Evolutionary conservation across 768 basidiomycete species (phyloP).

Genomic region (Termitomyces sp.): DNA sequence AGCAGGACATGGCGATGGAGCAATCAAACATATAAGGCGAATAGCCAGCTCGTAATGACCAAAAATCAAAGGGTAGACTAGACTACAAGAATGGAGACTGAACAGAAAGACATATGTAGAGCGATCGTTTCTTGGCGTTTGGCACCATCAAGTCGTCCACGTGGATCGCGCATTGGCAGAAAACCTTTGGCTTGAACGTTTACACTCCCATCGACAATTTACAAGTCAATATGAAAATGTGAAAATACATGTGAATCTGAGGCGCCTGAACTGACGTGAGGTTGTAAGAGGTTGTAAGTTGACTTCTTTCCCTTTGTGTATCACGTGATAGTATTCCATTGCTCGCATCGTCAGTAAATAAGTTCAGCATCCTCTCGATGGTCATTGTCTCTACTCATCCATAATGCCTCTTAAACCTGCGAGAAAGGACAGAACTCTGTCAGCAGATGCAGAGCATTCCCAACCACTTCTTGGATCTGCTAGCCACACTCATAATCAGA

Average conservation of each 20-base stretch:
- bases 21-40: not conserved
- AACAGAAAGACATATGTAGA: not conserved
- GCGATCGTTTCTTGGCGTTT: not conserved
- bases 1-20: conserved; percentile 6
- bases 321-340: not conserved
- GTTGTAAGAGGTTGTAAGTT: not conserved
- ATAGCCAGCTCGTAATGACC: not conserved
- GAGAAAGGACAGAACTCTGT: conserved; percentile 22
- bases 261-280: too few relatives aligned
- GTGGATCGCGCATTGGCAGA: not conserved
- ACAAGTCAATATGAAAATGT: not conserved
- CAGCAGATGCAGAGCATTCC: conserved; percentile 34
- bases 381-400: conserved; percentile 1
- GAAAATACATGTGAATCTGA: not conserved
- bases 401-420: conserved; percentile 24
- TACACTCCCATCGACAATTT: not conserved
- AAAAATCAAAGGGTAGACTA: not conserved
- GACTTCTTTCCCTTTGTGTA: not conserved
- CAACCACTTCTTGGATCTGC: conserved; percentile 56
- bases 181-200: not conserved
- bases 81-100: not conserved
- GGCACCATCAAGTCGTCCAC: not conserved
- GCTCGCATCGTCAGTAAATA: too few relatives aligned
- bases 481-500: conserved; percentile 29
- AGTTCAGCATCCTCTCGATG: conserved; percentile 11